A percentile compares a stretch with the other conserved stretches of the same genome.
These are phyloP conservation scores for Ceratobasidium sp. DNA, from an alignment of 1,284 basidiomycete species.

Conservation along the genomic window DNA sequence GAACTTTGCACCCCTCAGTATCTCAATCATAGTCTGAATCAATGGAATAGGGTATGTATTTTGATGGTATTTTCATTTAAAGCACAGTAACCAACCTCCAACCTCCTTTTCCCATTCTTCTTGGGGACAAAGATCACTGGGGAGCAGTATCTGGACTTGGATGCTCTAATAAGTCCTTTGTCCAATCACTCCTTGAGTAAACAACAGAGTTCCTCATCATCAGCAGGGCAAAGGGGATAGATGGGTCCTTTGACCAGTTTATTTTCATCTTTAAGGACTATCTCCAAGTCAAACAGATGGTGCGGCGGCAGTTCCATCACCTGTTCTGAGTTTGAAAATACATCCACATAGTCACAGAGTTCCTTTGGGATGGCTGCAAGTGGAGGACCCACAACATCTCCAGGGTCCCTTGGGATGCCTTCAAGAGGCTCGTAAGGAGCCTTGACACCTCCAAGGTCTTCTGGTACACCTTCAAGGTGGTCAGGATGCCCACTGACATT, in stretches of 20 bases:
- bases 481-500: conserved; percentile 11
- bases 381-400: background rate
- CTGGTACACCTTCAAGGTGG: conserved; percentile 23
- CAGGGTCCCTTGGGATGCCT: conserved; percentile 5
- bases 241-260: conserved; percentile 26
- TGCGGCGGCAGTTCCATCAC: conserved; percentile 35
- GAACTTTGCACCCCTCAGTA: conserved; percentile 34
- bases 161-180: conserved; percentile 36
- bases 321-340: conserved; percentile 3
- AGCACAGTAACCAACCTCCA: conserved; percentile 29
- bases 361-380: background rate
- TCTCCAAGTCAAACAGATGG: conserved; percentile 35
- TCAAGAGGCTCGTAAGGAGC: conserved; percentile 8
- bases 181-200: conserved; percentile 35
- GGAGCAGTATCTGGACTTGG: conserved; percentile 43
- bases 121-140: conserved; percentile 43
- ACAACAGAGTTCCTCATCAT: conserved; percentile 18
- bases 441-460: conserved; percentile 10
- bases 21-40: conserved; percentile 46
- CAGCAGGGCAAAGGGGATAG: background rate
- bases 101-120: conserved; percentile 40
- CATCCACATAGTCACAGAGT: conserved; percentile 15
- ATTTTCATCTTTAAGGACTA: conserved; percentile 17
- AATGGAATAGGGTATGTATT: conserved; percentile 45
- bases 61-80: conserved; percentile 31